Percentiles rank a stretch among this genome's conserved stretches.
phyloP scores from a whole-genome alignment of 371 early-diverging fungal species.

The Mortierella sp. region DNA sequence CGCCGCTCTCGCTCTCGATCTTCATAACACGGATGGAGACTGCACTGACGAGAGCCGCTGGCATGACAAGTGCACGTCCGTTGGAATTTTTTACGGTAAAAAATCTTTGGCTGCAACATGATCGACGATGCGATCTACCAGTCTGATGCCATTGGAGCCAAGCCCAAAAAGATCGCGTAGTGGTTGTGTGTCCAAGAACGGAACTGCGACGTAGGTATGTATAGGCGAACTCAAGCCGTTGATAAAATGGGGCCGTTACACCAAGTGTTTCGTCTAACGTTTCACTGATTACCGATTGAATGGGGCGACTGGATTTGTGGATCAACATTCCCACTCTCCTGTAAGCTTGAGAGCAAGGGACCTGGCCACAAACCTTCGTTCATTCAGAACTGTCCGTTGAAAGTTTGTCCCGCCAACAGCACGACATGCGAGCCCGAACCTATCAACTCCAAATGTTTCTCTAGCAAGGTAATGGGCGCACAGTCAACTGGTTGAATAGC shows the following conservation, averaged over 20 bases:
- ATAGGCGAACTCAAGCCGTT: no score
- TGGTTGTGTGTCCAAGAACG: conserved; percentile 10
- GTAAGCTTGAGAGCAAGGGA: background rate
- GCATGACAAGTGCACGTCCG: conserved; percentile 24
- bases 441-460: background rate
- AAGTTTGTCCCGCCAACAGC: background rate
- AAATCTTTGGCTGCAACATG: conserved; percentile 27
- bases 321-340: conserved; percentile 2
- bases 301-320: conserved; percentile 5
- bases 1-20: background rate
- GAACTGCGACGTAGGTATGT: conserved; percentile 1
- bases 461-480: conserved; percentile 5
- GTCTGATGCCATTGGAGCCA: conserved; percentile 12
- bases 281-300: background rate
- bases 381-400: conserved; percentile 6
- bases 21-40: conserved; percentile 7
- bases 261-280: no score
- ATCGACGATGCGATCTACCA: conserved; percentile 22
- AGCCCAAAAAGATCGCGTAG: conserved; percentile 11
- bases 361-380: background rate
- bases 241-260: no score
- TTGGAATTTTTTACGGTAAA: conserved; percentile 17
- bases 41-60: background rate
- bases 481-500: background rate
- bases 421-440: background rate